Percentiles rank a stretch among this genome's conserved stretches.
These are phyloP conservation scores for Pseudogymnoascus sp. DNA, from an alignment of 2,329 filamentous ascomycete genomes.

Conservation along the genomic window DNA sequence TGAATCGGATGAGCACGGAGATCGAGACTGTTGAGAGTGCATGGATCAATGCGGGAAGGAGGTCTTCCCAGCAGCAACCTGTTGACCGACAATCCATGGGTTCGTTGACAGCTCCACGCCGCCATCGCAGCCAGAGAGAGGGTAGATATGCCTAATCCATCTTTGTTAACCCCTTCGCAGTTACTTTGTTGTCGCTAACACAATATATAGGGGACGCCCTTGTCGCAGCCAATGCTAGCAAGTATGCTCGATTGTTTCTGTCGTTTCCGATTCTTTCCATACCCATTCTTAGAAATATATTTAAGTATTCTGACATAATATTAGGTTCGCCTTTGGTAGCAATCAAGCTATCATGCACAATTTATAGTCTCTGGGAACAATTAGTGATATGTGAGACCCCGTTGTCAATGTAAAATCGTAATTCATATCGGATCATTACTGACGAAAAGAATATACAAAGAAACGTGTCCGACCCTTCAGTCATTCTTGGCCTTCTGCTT, in stretches of 20 bases:
- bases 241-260: not conserved
- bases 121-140: slow-evolving; percentile 1
- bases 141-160: not conserved
- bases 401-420: not conserved
- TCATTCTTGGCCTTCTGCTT: not conserved
- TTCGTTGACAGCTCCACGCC: not conserved
- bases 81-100: not conserved
- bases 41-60: not conserved
- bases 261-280: not conserved
- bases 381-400: not conserved
- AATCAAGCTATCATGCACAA: not conserved
- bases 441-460: slow-evolving; percentile 4
- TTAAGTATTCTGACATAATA: not conserved
- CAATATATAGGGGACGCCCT: not conserved
- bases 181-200: not conserved
- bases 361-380: not conserved
- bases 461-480: not conserved
- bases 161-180: not conserved
- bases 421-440: slow-evolving; percentile 7
- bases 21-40: not conserved
- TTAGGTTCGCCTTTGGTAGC: not conserved
- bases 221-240: not conserved
- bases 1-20: not conserved
- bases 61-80: not conserved
- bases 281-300: not conserved